Conservation (phyloP, 2,329 filamentous ascomycete species). For the Diplocarpon rosae region DNA sequence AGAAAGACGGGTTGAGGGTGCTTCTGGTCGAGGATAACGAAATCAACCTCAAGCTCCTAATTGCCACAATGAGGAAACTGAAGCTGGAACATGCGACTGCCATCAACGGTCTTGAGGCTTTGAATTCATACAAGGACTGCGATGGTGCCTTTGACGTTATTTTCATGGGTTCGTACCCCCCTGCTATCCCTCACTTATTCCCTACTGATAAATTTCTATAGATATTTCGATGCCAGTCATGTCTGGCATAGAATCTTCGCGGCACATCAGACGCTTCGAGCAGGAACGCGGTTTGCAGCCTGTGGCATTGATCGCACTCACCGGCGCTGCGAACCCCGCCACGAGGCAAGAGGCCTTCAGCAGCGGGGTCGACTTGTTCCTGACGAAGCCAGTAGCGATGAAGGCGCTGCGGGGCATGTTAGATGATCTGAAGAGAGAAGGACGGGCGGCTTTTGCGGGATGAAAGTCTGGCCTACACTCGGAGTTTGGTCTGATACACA, state of each 20-base stretch:
- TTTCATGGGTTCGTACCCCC: conserved; percentile 34
- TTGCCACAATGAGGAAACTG: conserved; percentile 26
- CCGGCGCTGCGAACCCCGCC: conserved; percentile 38
- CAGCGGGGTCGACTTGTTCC: conserved; percentile 41
- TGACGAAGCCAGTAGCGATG: conserved; percentile 40
- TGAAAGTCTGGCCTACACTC: not conserved
- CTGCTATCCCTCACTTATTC: not conserved
- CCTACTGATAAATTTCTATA: conserved; percentile 15
- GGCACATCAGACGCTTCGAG: conserved; percentile 38
- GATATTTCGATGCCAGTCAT: conserved; percentile 47
- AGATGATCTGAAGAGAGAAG: conserved; percentile 22
- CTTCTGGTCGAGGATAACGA: conserved; percentile 34
- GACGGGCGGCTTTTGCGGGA: conserved; percentile 9
- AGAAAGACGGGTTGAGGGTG: conserved; percentile 19
- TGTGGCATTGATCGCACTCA: conserved; percentile 40
- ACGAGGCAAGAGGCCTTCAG: conserved; percentile 39
- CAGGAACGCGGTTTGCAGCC: conserved; percentile 30
- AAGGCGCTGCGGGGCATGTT: conserved; percentile 22
- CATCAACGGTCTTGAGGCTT: conserved; percentile 36
- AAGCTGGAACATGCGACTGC: conserved; percentile 30
- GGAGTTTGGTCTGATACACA: not conserved
- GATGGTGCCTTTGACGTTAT: conserved; percentile 31
- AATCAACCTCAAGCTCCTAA: conserved; percentile 30
- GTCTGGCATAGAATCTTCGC: conserved; percentile 37
- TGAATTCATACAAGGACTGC: conserved; percentile 28